A percentile compares a stretch with the other conserved stretches of the same genome.
phyloP scores from a whole-genome alignment of 1,284 basidiomycete genomes.

The Ustilago tritici region DNA sequence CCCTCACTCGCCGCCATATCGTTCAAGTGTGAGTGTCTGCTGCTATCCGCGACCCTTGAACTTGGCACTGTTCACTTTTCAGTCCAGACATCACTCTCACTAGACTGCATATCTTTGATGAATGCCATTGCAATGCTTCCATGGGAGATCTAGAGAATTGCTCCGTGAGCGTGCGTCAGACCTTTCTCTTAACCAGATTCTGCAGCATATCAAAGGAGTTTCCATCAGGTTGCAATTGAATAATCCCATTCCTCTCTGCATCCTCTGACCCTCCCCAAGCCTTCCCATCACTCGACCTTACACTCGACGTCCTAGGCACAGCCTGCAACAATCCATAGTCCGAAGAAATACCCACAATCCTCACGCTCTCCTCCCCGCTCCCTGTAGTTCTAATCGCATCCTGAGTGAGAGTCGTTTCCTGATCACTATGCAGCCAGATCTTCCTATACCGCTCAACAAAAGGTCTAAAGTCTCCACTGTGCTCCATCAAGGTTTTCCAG shows the following conservation, averaged over 20 bases:
- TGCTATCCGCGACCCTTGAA: too few species aligned
- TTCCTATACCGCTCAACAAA: slow-evolving; percentile 75
- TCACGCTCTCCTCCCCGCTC: slow-evolving; percentile 72
- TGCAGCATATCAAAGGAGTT: slow-evolving; percentile 97
- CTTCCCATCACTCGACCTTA: slow-evolving; percentile 31
- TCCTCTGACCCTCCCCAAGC: slow-evolving; percentile 52
- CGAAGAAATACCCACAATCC: slow-evolving; percentile 86
- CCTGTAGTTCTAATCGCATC: slow-evolving; percentile 27
- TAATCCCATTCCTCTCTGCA: slow-evolving; percentile 40
- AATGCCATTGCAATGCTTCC: too few species aligned
- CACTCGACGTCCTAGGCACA: slow-evolving; percentile 72
- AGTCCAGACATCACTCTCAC: background rate
- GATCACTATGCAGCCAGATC: slow-evolving; percentile 86
- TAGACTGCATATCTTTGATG: background rate
- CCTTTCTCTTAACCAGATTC: slow-evolving; percentile 82
- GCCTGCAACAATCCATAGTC: slow-evolving; percentile 90
- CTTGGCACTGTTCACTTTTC: background rate
- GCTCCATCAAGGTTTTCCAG: slow-evolving; percentile 80
- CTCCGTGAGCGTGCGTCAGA: slow-evolving; percentile 22
- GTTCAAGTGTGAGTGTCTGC: too few species aligned
- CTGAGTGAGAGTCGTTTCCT: slow-evolving; percentile 33
- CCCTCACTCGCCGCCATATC: background rate
- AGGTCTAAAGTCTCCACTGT: slow-evolving; percentile 67
- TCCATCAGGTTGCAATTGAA: slow-evolving; percentile 88
- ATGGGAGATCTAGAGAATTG: background rate